Percentiles rank a stretch among this genome's conserved stretches.
phyloP scores from a whole-genome alignment of 768 basidiomycete genomes.

The Cystofilobasidium bisporidii region DNA sequence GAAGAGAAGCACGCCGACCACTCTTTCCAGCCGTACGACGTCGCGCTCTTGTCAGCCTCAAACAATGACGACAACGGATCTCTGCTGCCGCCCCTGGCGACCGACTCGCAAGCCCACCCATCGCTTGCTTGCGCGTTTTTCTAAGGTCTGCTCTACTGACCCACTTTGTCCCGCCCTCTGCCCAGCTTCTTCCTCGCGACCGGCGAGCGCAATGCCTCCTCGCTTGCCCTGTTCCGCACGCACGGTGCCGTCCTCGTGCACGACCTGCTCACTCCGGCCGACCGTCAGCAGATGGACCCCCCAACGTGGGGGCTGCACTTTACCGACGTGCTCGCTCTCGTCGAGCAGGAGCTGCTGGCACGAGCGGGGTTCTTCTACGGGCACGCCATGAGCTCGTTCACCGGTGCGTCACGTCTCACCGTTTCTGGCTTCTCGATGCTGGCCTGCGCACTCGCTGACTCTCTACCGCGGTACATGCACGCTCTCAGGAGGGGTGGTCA shows the following conservation, averaged over 20 bases:
- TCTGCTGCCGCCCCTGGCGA: too few species aligned
- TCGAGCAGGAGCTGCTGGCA: conserved; percentile 44
- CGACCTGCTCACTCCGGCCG: conserved; percentile 45
- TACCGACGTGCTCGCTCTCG: conserved; percentile 43
- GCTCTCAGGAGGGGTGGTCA: too few species aligned
- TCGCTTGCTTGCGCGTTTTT: background rate
- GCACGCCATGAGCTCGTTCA: background rate
- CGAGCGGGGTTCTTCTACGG: conserved; percentile 42
- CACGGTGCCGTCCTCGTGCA: conserved; percentile 43
- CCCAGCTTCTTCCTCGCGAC: conserved; percentile 33
- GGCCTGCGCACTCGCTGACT: too few species aligned
- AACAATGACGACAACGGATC: too few species aligned
- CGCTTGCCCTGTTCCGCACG: conserved; percentile 37
- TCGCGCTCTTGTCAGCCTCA: background rate
- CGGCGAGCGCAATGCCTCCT: conserved; percentile 43
- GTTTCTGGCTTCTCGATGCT: too few species aligned
- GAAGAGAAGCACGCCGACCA: background rate
- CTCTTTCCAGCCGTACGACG: background rate
- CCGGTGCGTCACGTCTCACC: background rate
- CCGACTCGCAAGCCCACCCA: conserved; percentile 1
- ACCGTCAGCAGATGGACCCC: conserved; percentile 33
- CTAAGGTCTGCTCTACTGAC: background rate
- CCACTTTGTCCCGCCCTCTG: background rate
- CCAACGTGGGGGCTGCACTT: conserved; percentile 42
- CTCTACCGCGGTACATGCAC: too few species aligned